Base-by-base conservation (phyloP, 2,329 filamentous ascomycete genomes). In the Verticillium tricorpus region DNA sequence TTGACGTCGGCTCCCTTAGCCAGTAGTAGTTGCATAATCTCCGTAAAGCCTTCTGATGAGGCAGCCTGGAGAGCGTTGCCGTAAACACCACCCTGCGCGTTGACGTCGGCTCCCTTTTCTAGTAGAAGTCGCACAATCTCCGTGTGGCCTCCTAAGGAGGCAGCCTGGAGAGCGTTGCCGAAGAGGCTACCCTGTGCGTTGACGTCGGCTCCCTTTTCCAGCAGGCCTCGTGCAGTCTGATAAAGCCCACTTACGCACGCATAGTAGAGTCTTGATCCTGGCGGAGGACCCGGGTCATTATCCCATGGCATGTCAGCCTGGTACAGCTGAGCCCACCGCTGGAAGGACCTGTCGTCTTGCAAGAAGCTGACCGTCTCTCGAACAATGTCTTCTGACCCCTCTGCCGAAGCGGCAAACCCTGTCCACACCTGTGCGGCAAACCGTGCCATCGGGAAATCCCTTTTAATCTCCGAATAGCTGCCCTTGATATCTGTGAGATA, bases 341-440 rank as follows among this genome's bases (percentile, higher is more conserved):
- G 52, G 31, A 67, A 66, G 11, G 61, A 63, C 5, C 15, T 39
- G 14, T 67, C 56, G 5, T 61, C 50, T 58, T 58, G 45, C 22
- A 69, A 39, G 40, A 68, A 69, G 9, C 25, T 56, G 28, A 62
- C 55, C 28, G 31, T 59, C 19, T 19, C 31, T 63, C 35, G 25
- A 28, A 61, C 37, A 37, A 62, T 52, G 25, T 64, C 50, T 58
- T 59, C 50, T 5, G 58, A 61, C 56, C 39, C 37, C 57, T 64
- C 35, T 31, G 63, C 63, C n/a, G 55, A 63, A 9, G 37, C 37
- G 35, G 57, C 63, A 60, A 60, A 61, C 3, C 37, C 31, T 14
- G 56, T 64, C 69, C 66, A 70, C n/a, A 56, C 54, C 17, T 61
- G 40, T 58, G 67, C 66, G 8, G 69, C 65, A 61, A 64, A 67